A percentile compares a stretch with the other conserved stretches of the same genome.
Evolutionary conservation across 345 rosid genomes (phyloP).

Genomic region (Capsella bursapastoris): DNA sequence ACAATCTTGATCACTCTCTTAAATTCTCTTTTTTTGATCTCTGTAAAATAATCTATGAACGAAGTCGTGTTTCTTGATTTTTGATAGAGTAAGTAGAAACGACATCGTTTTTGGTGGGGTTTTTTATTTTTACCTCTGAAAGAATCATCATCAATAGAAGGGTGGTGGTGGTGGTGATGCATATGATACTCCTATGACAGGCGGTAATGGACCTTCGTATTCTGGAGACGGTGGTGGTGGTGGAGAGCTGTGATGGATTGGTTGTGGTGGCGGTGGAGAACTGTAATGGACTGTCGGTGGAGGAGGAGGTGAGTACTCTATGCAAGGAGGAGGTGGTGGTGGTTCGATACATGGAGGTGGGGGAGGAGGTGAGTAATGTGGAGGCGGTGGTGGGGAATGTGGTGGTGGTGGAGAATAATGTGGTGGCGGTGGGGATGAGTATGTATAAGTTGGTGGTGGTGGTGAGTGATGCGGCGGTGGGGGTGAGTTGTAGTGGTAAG

Average conservation of each 20-base stretch:
- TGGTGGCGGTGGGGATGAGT: constrained; percentile 43
- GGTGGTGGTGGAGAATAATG: constrained; percentile 60
- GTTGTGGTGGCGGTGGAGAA: constrained; percentile 44
- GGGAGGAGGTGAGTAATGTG: constrained; percentile 61
- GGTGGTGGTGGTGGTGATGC: constrained; percentile 99
- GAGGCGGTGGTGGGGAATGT: constrained; percentile 52
- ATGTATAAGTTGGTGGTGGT: constrained; percentile 38
- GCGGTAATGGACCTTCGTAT: constrained; percentile 88
- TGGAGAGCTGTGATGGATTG: constrained; percentile 45
- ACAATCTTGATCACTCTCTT: constrained; percentile 45
- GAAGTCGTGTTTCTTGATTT: constrained; percentile 20
- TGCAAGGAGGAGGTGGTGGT: constrained; percentile 66
- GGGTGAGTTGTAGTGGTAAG: constrained; percentile 46
- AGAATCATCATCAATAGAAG: constrained; percentile 74
- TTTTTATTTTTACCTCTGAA: constrained; percentile 43
- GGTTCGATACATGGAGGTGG: constrained; percentile 66
- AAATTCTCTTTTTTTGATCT: constrained; percentile 25
- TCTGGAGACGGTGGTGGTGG: constrained; percentile 68
- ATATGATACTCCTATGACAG: constrained; percentile 75
- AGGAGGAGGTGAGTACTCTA: constrained; percentile 59
- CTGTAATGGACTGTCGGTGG: constrained; percentile 29
- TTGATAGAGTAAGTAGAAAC: constrained; percentile 17
- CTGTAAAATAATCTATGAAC: constrained; percentile 43
- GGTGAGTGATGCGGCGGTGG: constrained; percentile 55
- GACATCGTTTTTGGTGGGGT: constrained; percentile 29